These are phyloP conservation scores for Trypanosoma theileri DNA, from an alignment of 208 protist species.

Conservation along the genomic window DNA sequence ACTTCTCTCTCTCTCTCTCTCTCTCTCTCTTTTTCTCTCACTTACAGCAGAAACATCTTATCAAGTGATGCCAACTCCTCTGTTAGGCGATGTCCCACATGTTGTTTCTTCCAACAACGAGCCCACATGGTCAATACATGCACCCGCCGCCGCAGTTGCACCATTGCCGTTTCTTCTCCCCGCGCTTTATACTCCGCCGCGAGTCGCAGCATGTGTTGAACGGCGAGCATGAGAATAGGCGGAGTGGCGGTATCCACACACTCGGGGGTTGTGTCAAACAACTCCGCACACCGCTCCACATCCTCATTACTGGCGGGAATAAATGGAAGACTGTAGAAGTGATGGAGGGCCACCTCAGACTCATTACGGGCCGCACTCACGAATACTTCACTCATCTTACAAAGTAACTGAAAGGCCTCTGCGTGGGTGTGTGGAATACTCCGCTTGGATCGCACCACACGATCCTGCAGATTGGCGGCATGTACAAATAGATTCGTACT, in stretches of 20 bases:
- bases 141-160: slow-evolving; percentile 41
- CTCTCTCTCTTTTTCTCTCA: not conserved
- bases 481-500: slow-evolving; percentile 44
- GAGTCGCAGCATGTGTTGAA: slow-evolving; percentile 30
- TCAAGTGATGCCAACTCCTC: slow-evolving; percentile 29
- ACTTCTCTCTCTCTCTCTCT: not conserved
- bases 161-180: slow-evolving; percentile 7
- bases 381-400: slow-evolving; percentile 65
- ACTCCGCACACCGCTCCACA: slow-evolving; percentile 25
- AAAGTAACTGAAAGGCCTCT: slow-evolving; percentile 35
- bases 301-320: slow-evolving; percentile 36
- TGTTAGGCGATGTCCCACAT: slow-evolving; percentile 28
- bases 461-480: slow-evolving; percentile 39
- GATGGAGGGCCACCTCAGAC: slow-evolving; percentile 36
- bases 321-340: slow-evolving; percentile 63
- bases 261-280: slow-evolving; percentile 31
- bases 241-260: slow-evolving; percentile 28
- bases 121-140: slow-evolving; percentile 54
- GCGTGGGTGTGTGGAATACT: slow-evolving; percentile 9
- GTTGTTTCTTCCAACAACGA: slow-evolving; percentile 43
- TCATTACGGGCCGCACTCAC: slow-evolving; percentile 35
- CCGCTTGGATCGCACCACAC: slow-evolving; percentile 18
- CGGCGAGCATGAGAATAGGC: slow-evolving; percentile 38
- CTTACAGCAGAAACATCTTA: slow-evolving; percentile 14
- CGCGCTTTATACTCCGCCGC: slow-evolving; percentile 23